Conservation (phyloP, 176 grass and related monocot genomes). For the Ananas comosus region DNA sequence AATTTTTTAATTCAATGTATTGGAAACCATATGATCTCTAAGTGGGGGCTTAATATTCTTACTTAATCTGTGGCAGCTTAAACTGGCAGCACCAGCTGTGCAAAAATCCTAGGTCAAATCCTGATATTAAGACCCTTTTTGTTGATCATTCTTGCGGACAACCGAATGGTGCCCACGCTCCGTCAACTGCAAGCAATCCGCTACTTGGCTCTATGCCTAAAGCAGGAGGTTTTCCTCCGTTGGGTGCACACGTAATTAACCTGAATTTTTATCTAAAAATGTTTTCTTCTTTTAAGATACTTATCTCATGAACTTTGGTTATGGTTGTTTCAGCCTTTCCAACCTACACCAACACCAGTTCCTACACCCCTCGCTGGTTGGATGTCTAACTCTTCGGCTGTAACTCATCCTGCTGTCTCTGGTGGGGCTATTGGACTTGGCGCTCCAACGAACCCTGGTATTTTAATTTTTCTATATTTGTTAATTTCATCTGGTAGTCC, state of each 20-base stretch:
- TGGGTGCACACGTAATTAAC: slow-evolving; percentile 83
- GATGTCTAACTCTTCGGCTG: slow-evolving; percentile 91
- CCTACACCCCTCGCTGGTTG: slow-evolving; percentile 78
- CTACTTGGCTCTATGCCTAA: slow-evolving; percentile 82
- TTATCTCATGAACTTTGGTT: slow-evolving; percentile 8
- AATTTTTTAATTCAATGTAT: too few relatives aligned
- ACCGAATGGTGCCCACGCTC: slow-evolving; percentile 93
- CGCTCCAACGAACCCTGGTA: slow-evolving; percentile 90
- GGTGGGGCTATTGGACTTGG: slow-evolving; percentile 86
- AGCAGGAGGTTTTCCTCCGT: slow-evolving; percentile 80
- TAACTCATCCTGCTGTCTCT: slow-evolving; percentile 72
- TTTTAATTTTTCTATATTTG: slow-evolving; percentile 1
- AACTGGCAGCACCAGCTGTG: slow-evolving; percentile 99
- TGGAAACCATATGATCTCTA: background rate
- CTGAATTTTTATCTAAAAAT: slow-evolving; percentile 15
- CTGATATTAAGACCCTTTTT: slow-evolving; percentile 99
- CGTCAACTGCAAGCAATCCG: slow-evolving; percentile 80
- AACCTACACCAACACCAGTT: slow-evolving; percentile 69
- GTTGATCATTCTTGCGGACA: slow-evolving; percentile 95
- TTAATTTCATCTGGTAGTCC: background rate
- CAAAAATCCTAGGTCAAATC: slow-evolving; percentile 98
- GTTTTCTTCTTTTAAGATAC: background rate
- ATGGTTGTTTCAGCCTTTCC: slow-evolving; percentile 72
- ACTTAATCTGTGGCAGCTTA: slow-evolving; percentile 56
- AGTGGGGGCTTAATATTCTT: slow-evolving; percentile 7